These are phyloP conservation scores for Plasmodium relictum DNA, from an alignment of 169 alveolate genomes.

Conservation along the genomic window DNA sequence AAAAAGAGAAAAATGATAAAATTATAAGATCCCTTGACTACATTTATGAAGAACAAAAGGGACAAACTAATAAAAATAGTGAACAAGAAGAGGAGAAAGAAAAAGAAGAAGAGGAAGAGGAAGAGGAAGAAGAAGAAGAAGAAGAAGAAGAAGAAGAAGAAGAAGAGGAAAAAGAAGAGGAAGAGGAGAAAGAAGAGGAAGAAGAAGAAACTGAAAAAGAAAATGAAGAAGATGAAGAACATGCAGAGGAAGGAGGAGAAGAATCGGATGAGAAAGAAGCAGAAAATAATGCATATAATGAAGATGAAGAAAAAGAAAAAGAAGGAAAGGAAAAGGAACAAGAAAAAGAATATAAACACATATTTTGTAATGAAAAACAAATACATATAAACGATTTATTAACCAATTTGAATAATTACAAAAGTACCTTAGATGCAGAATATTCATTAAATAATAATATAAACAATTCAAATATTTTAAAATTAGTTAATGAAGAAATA, in stretches of 20 bases:
- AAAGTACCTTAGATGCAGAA: not conserved
- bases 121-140: not conserved
- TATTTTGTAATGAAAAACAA: too few species aligned
- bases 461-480: not conserved
- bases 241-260: not conserved
- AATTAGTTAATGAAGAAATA: slow-evolving; percentile 6
- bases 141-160: not conserved
- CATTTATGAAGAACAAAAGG: not conserved
- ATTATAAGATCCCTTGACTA: not conserved
- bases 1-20: not conserved
- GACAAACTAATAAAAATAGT: not conserved
- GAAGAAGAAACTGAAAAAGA: not conserved
- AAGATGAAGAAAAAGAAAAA: not conserved
- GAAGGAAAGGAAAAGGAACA: not conserved
- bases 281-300: not conserved
- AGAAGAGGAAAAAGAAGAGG: not conserved
- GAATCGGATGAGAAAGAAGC: not conserved
- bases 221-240: not conserved
- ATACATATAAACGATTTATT: too few species aligned
- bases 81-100: not conserved
- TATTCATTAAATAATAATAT: not conserved
- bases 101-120: not conserved
- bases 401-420: too few species aligned
- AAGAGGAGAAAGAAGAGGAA: not conserved
- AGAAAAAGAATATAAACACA: not conserved